A percentile compares a stretch with the other conserved stretches of the same genome.
These are phyloP conservation scores for Sodiomyces alkalinus DNA, from an alignment of 2,329 filamentous ascomycete species.

Conservation along the genomic window DNA sequence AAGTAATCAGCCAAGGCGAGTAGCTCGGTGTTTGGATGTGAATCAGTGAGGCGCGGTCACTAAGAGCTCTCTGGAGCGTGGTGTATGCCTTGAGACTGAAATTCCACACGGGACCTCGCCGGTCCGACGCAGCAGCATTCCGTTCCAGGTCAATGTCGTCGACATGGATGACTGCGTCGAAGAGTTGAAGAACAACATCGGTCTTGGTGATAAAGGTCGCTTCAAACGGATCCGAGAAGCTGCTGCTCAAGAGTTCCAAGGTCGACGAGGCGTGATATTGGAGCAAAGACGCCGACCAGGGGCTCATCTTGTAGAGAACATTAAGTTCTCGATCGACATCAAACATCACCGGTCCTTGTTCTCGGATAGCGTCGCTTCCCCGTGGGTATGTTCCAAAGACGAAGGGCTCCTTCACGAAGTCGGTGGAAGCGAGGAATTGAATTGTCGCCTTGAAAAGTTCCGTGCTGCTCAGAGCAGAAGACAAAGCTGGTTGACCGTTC, in stretches of 20 bases:
- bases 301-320: constrained; percentile 76
- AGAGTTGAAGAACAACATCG: constrained; percentile 38
- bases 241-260: constrained; percentile 59
- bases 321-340: constrained; percentile 65
- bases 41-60: constrained; percentile 57
- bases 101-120: constrained; percentile 25
- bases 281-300: constrained; percentile 65
- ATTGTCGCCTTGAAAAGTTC: constrained; percentile 89
- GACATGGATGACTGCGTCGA: constrained; percentile 30
- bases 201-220: constrained; percentile 61
- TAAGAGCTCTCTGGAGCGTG: constrained; percentile 55
- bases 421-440: constrained; percentile 67
- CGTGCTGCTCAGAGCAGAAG: constrained; percentile 71
- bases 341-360: constrained; percentile 54
- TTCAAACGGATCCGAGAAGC: constrained; percentile 65
- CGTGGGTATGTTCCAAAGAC: constrained; percentile 30
- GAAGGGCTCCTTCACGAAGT: constrained; percentile 54
- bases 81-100: constrained; percentile 45
- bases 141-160: constrained; percentile 15
- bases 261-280: constrained; percentile 62
- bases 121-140: constrained; percentile 17
- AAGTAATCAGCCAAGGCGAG: constrained; percentile 29
- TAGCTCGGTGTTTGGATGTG: constrained; percentile 31
- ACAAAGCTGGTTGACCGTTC: constrained; percentile 56
- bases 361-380: constrained; percentile 24